Percentiles rank a stretch among this genome's conserved stretches.
Conservation (phyloP, 2,329 filamentous ascomycete species). For the Diplodia seriata region DNA sequence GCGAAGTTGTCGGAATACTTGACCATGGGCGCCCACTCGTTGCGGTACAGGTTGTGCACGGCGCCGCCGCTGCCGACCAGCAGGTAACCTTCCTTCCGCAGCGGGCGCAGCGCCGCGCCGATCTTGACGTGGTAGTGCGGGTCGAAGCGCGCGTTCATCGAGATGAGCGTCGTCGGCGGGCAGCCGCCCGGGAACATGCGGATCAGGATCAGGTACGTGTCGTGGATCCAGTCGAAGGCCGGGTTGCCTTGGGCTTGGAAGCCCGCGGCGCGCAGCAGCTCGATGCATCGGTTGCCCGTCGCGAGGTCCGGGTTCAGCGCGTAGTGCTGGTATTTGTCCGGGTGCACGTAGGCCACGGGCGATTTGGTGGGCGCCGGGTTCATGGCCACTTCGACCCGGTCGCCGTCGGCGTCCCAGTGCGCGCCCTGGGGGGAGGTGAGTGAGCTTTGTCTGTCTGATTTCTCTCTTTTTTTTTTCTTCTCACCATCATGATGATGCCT, state of each 20-base stretch:
- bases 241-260: conserved; percentile 62
- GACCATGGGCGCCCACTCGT: conserved; percentile 70
- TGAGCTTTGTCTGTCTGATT: neutral
- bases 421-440: conserved; percentile 57
- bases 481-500: conserved; percentile 70
- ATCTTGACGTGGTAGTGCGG: conserved; percentile 65
- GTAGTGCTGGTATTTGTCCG: conserved; percentile 69
- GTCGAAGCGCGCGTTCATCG: conserved; percentile 62
- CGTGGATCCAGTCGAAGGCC: conserved; percentile 74
- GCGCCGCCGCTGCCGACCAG: conserved; percentile 67
- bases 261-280: conserved; percentile 58
- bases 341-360: conserved; percentile 71
- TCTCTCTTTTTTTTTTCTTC: neutral
- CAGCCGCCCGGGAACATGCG: conserved; percentile 71
- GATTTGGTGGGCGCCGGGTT: conserved; percentile 67
- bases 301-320: conserved; percentile 65
- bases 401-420: conserved; percentile 67
- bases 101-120: conserved; percentile 62
- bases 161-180: conserved; percentile 69
- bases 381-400: conserved; percentile 64
- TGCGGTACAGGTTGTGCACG: conserved; percentile 74
- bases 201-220: conserved; percentile 72
- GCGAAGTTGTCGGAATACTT: conserved; percentile 69
- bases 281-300: conserved; percentile 59
- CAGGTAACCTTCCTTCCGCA: conserved; percentile 63